These are phyloP conservation scores for Pleurotus cornucopiae DNA, from an alignment of 768 basidiomycete genomes.

Conservation along the genomic window DNA sequence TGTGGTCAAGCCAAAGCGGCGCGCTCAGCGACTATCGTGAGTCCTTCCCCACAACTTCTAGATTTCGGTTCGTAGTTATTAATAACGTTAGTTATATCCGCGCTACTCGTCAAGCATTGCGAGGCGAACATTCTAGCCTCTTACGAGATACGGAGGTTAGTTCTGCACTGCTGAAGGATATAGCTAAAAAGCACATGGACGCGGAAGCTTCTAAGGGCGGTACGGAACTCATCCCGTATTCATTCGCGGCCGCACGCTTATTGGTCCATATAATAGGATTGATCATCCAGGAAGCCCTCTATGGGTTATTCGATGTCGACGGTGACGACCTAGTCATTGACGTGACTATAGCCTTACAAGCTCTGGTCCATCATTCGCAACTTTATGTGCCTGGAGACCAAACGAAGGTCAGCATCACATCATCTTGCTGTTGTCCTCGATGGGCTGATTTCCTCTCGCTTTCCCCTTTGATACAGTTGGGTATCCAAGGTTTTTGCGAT, in stretches of 20 bases:
- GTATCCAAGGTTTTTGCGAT: constrained; percentile 86
- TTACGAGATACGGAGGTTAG: constrained; percentile 63
- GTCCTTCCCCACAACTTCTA: constrained; percentile 16
- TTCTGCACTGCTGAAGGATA: constrained; percentile 58
- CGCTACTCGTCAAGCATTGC: constrained; percentile 56
- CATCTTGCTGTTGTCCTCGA: constrained; percentile 6
- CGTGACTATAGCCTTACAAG: constrained; percentile 79
- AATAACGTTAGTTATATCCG: constrained; percentile 54
- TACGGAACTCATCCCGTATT: constrained; percentile 20
- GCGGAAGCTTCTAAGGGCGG: constrained; percentile 67
- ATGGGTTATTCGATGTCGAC: constrained; percentile 53
- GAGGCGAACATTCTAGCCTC: constrained; percentile 55
- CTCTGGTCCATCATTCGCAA: constrained; percentile 74
- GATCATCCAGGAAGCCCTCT: constrained; percentile 70
- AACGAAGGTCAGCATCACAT: constrained; percentile 57
- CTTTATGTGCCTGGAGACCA: constrained; percentile 72
- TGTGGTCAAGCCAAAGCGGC: constrained; percentile 51
- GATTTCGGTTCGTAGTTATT: constrained; percentile 5
- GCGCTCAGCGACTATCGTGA: constrained; percentile 49
- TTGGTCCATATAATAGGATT: constrained; percentile 44
- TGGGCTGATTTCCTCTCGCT: not conserved
- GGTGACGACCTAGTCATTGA: constrained; percentile 59
- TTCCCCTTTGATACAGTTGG: constrained; percentile 37
- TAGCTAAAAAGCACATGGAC: constrained; percentile 58
- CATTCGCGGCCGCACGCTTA: not conserved